Evolutionary conservation across 768 basidiomycete genomes (phyloP).

Genomic region (Hebeloma cylindrosporum): DNA sequence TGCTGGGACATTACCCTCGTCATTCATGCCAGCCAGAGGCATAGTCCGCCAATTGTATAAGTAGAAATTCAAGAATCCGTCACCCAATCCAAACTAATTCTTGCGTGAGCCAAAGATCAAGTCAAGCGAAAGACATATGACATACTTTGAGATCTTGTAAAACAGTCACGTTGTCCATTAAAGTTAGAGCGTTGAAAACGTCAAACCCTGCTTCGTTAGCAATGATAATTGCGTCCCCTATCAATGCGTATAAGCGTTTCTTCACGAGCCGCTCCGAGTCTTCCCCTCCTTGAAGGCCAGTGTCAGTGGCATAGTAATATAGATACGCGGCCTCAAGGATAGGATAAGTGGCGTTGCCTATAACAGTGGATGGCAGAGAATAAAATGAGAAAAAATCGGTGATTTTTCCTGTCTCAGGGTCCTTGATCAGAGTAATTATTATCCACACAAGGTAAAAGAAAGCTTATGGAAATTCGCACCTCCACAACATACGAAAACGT

Average conservation of each 20-base stretch:
- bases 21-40: conserved; percentile 68
- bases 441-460: neutral
- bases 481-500: conserved; percentile 97
- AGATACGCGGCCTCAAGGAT: conserved; percentile 91
- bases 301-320: conserved; percentile 90
- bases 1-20: conserved; percentile 50
- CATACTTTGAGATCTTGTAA: conserved; percentile 80
- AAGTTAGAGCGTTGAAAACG: conserved; percentile 91
- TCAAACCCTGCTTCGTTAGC: conserved; percentile 89
- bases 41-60: conserved; percentile 94
- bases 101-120: conserved; percentile 5
- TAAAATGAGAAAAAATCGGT: conserved; percentile 99
- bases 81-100: conserved; percentile 84
- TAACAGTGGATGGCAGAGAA: conserved; percentile 91
- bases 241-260: conserved; percentile 65
- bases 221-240: conserved; percentile 78
- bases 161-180: conserved; percentile 91
- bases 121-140: neutral
- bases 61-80: conserved; percentile 90
- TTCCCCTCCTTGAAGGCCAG: conserved; percentile 59
- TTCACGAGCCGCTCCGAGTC: conserved; percentile 62
- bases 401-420: conserved; percentile 77
- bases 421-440: conserved; percentile 41
- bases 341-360: conserved; percentile 69
- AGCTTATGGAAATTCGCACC: conserved; percentile 42